phyloP scores from a whole-genome alignment of 106 monocot species.

The Phalaenopsis equestris region DNA sequence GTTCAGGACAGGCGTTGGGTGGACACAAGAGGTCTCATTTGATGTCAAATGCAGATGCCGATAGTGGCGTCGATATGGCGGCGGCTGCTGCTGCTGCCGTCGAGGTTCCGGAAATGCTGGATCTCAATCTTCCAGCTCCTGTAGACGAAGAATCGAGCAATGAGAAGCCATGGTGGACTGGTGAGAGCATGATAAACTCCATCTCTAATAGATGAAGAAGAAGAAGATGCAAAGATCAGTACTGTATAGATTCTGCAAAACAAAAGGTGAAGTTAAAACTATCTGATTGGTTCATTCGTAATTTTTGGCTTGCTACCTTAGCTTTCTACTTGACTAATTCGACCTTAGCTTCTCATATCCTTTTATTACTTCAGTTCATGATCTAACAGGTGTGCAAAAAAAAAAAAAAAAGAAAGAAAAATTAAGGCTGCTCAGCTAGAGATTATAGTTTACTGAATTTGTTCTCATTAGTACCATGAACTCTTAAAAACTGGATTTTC shows the following conservation, averaged over 20 bases:
- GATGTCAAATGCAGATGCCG: neutral
- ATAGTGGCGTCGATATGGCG: neutral
- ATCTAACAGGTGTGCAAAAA: too few species aligned
- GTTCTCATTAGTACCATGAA: neutral
- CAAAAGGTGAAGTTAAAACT: neutral
- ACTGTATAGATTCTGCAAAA: constrained; percentile 1
- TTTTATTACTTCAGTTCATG: neutral
- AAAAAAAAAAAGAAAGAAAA: too few species aligned
- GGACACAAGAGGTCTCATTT: constrained; percentile 38
- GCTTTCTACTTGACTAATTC: neutral
- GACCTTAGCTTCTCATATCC: neutral
- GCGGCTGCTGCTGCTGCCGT: neutral
- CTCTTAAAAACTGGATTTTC: neutral
- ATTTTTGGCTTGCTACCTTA: too few species aligned
- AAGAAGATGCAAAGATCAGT: constrained; percentile 10
- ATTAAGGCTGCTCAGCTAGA: too few species aligned
- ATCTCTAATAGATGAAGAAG: constrained; percentile 1
- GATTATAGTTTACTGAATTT: neutral
- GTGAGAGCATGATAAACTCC: neutral
- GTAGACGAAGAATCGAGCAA: constrained; percentile 18
- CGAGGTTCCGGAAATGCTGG: constrained; percentile 8
- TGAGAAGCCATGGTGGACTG: constrained; percentile 6
- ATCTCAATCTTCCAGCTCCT: constrained; percentile 29
- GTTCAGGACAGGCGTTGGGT: constrained; percentile 34
- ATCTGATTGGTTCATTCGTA: neutral